Percentiles rank a stretch among this genome's conserved stretches.
Evolutionary conservation across 1,284 basidiomycete genomes (phyloP).

Genomic region (Sporisorium exsertum): DNA sequence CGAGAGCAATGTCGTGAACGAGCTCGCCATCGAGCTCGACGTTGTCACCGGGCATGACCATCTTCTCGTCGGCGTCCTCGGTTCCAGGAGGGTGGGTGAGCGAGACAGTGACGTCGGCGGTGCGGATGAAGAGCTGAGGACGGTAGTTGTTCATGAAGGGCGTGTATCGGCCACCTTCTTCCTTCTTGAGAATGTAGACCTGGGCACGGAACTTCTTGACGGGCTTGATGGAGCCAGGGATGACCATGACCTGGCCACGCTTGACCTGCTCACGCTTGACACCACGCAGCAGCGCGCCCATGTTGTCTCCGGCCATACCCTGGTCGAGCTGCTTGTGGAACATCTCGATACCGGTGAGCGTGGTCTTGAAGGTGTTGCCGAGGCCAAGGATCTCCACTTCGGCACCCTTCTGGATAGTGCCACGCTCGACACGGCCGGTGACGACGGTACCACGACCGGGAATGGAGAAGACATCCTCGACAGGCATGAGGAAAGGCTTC

Average conservation of each 20-base stretch:
- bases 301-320: constrained; percentile 98
- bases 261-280: constrained; percentile 95
- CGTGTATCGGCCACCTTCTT: constrained; percentile 97
- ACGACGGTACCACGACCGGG: constrained; percentile 98
- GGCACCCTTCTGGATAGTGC: constrained; percentile 88
- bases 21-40: constrained; percentile 91
- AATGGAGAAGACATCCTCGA: constrained; percentile 98
- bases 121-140: constrained; percentile 95
- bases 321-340: constrained; percentile 99
- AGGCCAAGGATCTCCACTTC: constrained; percentile 95
- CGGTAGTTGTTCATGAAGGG: constrained; percentile 97
- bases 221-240: constrained; percentile 92
- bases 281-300: constrained; percentile 96
- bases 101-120: constrained; percentile 89
- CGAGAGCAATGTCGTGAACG: constrained; percentile 88
- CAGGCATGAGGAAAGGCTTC: constrained; percentile 95
- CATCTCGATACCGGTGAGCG: constrained; percentile 97
- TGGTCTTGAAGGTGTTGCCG: constrained; percentile 87
- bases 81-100: constrained; percentile 87
- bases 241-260: constrained; percentile 90
- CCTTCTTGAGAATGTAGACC: constrained; percentile 81
- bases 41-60: constrained; percentile 99
- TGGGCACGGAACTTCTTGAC: constrained; percentile 83
- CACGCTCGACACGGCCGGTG: constrained; percentile 97
- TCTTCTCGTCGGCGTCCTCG: constrained; percentile 70